phyloP scores from a whole-genome alignment of 2,329 filamentous ascomycete species.

The Seiridium cupressi region DNA sequence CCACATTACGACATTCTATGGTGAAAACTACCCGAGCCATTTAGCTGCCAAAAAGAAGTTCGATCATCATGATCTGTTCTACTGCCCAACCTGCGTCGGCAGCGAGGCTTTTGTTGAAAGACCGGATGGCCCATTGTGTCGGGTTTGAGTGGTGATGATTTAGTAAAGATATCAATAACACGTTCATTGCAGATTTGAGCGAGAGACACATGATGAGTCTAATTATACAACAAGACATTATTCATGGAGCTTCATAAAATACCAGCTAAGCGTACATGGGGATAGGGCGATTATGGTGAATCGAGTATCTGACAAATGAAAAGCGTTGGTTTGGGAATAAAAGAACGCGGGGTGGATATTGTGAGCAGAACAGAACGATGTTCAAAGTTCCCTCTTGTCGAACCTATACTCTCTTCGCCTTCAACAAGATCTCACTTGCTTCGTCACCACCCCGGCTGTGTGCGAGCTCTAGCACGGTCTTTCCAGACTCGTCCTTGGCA shows the following conservation, averaged over 20 bases:
- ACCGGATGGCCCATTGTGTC: slow-evolving; percentile 19
- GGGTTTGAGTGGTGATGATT: too few species aligned
- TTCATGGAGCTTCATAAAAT: not conserved
- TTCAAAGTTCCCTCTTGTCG: not conserved
- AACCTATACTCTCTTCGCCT: slow-evolving; percentile 11
- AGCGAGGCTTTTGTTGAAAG: slow-evolving; percentile 27
- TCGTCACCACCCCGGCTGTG: slow-evolving; percentile 58
- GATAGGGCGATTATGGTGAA: not conserved
- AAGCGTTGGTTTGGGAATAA: not conserved
- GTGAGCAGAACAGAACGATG: not conserved
- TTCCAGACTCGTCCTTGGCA: slow-evolving; percentile 51
- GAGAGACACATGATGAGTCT: not conserved
- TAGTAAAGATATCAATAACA: too few species aligned
- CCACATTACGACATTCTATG: slow-evolving; percentile 32
- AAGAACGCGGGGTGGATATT: not conserved
- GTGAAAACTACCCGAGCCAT: slow-evolving; percentile 27
- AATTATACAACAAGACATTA: not conserved
- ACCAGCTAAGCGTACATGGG: slow-evolving; percentile 7
- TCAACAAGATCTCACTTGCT: slow-evolving; percentile 45
- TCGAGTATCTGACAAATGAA: slow-evolving; percentile 2
- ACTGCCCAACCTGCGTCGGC: slow-evolving; percentile 37
- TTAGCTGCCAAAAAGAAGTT: slow-evolving; percentile 30
- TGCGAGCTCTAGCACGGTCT: slow-evolving; percentile 57
- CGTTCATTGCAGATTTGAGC: not conserved
- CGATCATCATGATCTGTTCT: slow-evolving; percentile 31